phyloP scores from a whole-genome alignment of 257 asterid species.

The Primulina tabacum region DNA sequence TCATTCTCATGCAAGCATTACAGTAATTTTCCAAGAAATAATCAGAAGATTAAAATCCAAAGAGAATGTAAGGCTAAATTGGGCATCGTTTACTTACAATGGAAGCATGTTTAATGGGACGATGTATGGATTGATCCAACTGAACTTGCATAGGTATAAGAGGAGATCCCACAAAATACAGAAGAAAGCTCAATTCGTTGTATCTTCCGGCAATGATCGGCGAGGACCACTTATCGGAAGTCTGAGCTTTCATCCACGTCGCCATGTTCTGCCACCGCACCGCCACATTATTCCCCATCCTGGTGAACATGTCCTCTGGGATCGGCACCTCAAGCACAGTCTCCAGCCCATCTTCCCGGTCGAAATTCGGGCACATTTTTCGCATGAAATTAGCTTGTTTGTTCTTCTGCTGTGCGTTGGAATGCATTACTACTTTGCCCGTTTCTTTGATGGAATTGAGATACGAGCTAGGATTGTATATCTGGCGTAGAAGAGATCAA shows the following conservation, averaged over 20 bases:
- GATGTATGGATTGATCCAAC: slow-evolving; percentile 46
- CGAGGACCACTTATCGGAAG: slow-evolving; percentile 78
- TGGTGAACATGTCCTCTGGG: slow-evolving; percentile 85
- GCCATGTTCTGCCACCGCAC: slow-evolving; percentile 93
- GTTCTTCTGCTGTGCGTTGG: slow-evolving; percentile 24
- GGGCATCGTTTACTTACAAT: slow-evolving; percentile 44
- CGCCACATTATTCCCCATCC: slow-evolving; percentile 62
- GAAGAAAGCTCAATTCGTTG: slow-evolving; percentile 77
- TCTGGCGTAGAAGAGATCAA: not conserved
- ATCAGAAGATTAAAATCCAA: no score
- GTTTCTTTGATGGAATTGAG: not conserved
- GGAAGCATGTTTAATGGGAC: slow-evolving; percentile 71
- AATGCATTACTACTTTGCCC: not conserved
- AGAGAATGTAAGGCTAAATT: not conserved
- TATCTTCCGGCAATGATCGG: slow-evolving; percentile 73
- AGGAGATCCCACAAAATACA: slow-evolving; percentile 70
- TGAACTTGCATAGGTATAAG: slow-evolving; percentile 71
- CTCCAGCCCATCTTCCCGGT: slow-evolving; percentile 73
- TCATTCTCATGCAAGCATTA: no score
- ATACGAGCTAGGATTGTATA: no score
- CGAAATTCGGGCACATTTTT: slow-evolving; percentile 80
- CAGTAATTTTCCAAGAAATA: not conserved
- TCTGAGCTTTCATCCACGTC: slow-evolving; percentile 92
- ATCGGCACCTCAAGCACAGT: slow-evolving; percentile 87
- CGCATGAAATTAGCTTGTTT: slow-evolving; percentile 51